Percentiles rank a stretch among this genome's conserved stretches.
Evolutionary conservation across 2,329 filamentous ascomycete genomes (phyloP).

Genomic region (Verticillium nubilum): DNA sequence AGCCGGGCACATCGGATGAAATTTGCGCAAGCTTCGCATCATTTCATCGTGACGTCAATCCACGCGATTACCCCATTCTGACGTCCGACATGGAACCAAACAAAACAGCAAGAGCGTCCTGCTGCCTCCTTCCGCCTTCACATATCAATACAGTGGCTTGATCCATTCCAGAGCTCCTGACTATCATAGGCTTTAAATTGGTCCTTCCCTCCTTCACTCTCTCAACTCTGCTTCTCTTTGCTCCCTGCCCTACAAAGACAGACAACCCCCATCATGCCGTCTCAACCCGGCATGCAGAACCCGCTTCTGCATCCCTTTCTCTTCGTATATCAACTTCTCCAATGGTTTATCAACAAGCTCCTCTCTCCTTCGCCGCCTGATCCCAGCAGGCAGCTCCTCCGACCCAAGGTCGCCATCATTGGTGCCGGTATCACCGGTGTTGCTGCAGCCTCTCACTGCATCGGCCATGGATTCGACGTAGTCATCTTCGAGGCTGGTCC

Average conservation of each 20-base stretch:
- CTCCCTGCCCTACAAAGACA: no score
- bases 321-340: constrained; percentile 59
- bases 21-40: background rate
- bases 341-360: constrained; percentile 57
- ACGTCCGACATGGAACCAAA: background rate
- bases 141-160: background rate
- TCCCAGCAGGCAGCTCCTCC: constrained; percentile 46
- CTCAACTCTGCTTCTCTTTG: background rate
- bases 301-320: constrained; percentile 48
- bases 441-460: constrained; percentile 74
- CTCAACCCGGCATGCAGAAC: constrained; percentile 26
- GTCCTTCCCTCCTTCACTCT: background rate
- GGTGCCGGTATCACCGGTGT: constrained; percentile 70
- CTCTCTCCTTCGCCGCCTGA: constrained; percentile 67
- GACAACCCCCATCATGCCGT: constrained; percentile 21
- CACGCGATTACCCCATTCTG: background rate
- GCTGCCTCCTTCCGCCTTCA: background rate
- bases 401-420: constrained; percentile 64
- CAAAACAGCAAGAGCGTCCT: background rate
- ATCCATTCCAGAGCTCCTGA: background rate
- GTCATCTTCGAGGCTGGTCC: constrained; percentile 70
- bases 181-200: background rate
- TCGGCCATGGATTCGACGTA: constrained; percentile 81
- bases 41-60: background rate
- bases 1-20: background rate